These are phyloP conservation scores for Tricholoma terreum DNA, from an alignment of 768 basidiomycete species.

Conservation along the genomic window DNA sequence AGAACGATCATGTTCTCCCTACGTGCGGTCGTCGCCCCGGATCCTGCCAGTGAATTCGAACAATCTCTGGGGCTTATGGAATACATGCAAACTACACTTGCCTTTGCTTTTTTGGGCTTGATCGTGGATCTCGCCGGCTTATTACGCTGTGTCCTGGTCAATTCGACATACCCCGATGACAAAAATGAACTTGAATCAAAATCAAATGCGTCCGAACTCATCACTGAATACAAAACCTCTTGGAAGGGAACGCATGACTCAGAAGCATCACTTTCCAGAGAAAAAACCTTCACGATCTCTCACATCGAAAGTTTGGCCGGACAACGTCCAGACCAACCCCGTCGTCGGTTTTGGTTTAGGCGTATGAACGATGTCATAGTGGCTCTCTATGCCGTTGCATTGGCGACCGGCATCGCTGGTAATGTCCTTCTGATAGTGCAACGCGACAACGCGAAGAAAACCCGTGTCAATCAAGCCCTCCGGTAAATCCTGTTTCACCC, in stretches of 20 bases:
- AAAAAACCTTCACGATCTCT: neutral
- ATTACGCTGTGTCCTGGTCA: constrained; percentile 22
- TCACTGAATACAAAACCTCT: neutral
- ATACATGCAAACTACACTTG: constrained; percentile 25
- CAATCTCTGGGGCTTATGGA: constrained; percentile 19
- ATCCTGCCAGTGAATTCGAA: neutral
- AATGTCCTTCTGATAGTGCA: constrained; percentile 16
- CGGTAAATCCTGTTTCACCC: constrained; percentile 6
- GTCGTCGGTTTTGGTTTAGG: constrained; percentile 27
- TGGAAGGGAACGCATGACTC: neutral
- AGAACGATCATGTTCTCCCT: constrained; percentile 33
- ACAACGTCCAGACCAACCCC: constrained; percentile 21
- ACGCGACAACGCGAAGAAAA: constrained; percentile 13
- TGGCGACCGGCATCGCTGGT: constrained; percentile 22
- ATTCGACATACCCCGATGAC: constrained; percentile 21
- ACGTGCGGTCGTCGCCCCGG: constrained; percentile 18
- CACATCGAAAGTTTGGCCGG: neutral
- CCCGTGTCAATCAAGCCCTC: constrained; percentile 15
- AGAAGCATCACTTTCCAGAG: neutral
- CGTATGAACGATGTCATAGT: constrained; percentile 20
- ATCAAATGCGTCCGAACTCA: neutral
- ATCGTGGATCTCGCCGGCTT: constrained; percentile 13
- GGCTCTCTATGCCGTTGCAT: constrained; percentile 19
- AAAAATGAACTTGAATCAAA: neutral
- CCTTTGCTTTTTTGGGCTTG: constrained; percentile 22